Evolutionary conservation across 306 rosid genomes (phyloP), one percentile per base, ranked within the genome.

Genomic region (Ormosia semicastrata): DNA sequence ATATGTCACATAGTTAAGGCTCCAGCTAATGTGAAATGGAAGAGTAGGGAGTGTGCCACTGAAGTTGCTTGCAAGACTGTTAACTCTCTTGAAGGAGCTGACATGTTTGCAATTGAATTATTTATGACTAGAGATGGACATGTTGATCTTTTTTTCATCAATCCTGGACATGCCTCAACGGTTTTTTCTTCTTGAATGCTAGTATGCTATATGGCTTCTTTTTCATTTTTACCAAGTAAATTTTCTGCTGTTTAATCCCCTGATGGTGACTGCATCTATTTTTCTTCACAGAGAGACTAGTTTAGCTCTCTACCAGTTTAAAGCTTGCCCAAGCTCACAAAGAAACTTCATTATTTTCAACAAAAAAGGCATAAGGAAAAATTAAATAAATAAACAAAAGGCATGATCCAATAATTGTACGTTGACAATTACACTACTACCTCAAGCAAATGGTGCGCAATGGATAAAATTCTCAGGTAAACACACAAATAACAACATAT

Each of bases 101-200:
- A 98, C 54, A 93, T 93, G 57, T 95, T 93, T 86, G 99, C 99
- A 18, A 97, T 93, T 67, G 99, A 95, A 74, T 86, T 95, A 86
- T 95, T 93, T 85, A 78, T 93, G 85, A 91, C 97, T 41, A 50
- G 53, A 36, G 94, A 93, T 81, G 96, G 83, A 71, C 91, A 87
- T 98, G 99, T 93, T 85, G 64, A 36, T 82, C 40, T 56, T 76
- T 54, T 76, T 56, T 52, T 64, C 75, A 36, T 53, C 34, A 76
- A 76, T 65, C 50, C 39, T 85, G 56, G 63, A 41, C 41, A 14
- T 74, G 33, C 63, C n/a, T 32, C 60, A 24, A 17, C 34, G 9
- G 75, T 75, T 30, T 71, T 50, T 14, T 8, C n/a, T 34, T 79
- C 30, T 30, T 17, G 18, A 47, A 57, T 68, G 46, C 54, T 65